Base-by-base conservation (phyloP, 129 eudicot genomes). In the Kitagawia praeruptora region DNA sequence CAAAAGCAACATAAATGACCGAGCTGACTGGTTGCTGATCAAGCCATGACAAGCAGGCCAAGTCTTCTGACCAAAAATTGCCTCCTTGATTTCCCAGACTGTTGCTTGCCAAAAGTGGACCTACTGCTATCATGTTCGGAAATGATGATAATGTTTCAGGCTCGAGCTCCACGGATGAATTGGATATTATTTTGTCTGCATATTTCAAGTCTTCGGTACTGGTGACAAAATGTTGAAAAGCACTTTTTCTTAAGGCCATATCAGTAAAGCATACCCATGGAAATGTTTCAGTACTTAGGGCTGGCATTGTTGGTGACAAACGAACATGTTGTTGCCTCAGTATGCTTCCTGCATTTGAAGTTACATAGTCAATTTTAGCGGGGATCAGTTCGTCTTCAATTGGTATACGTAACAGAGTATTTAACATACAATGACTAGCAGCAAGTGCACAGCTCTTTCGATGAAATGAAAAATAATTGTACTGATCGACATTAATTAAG, bases 21-120 rank as follows among this genome's bases (percentile, higher is more conserved):
- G 73, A 67, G 73, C 23, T 27, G 21, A 5, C 23, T 67, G 73
- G 73, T 31, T 67, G 73, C 73, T 67, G 73, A 67, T 67, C 73
- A 67, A 67, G 73, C 73, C 73, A 91, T 56, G 75, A 37, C 61
- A 89, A 71, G 83, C 93, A 89, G 42, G 82, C 78, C 2, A 79
- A 75, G 85, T 91, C 92, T 37, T 82, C 83, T 19, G 92, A 81
- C 97, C 89, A 89, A 74, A 85, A 85, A 41, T 83, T 40, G 61
- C 88, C 87, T 7, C 47, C 46, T 76, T 87, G 81, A 18, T 82
- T 83, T 44, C 81, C 85, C 4, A 73, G 81, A 46, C 77, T 73
- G 76, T 81, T 86, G 79, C 79, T 69, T 15, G 93, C 86, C 45
- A 84, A 66, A 31, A 91, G 87, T 3, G 90, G 93, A 13, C 93